Percentiles rank a stretch among this genome's conserved stretches.
phyloP scores from a whole-genome alignment of 2,329 filamentous ascomycete genomes.

The Fonsecaea monophora region DNA sequence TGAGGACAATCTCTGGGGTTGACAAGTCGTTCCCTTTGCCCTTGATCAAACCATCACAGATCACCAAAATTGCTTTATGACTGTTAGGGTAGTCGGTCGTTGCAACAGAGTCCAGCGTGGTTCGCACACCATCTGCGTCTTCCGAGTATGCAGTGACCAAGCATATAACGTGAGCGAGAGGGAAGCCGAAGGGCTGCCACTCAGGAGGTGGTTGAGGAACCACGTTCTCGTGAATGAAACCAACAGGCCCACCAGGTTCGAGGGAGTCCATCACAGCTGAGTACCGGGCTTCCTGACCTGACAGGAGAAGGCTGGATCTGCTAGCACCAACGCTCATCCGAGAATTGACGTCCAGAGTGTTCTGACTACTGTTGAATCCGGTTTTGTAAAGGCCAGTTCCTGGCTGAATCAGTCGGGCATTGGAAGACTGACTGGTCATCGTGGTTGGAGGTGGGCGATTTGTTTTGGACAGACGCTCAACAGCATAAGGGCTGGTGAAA shows the following conservation, averaged over 20 bases:
- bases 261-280: slow-evolving; percentile 61
- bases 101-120: slow-evolving; percentile 92
- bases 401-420: slow-evolving; percentile 70
- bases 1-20: slow-evolving; percentile 86
- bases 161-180: slow-evolving; percentile 90
- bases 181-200: slow-evolving; percentile 97
- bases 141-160: slow-evolving; percentile 97
- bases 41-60: slow-evolving; percentile 98
- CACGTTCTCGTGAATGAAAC: slow-evolving; percentile 95
- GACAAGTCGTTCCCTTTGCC: slow-evolving; percentile 85
- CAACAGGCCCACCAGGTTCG: slow-evolving; percentile 80
- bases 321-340: slow-evolving; percentile 51
- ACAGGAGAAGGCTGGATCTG: slow-evolving; percentile 67
- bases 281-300: slow-evolving; percentile 59
- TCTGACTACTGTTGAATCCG: slow-evolving; percentile 62
- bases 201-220: slow-evolving; percentile 95
- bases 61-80: slow-evolving; percentile 94
- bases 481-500: slow-evolving; percentile 88
- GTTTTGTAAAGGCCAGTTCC: slow-evolving; percentile 71
- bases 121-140: slow-evolving; percentile 88
- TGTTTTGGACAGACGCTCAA: slow-evolving; percentile 66
- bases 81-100: slow-evolving; percentile 99
- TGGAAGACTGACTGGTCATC: slow-evolving; percentile 88
- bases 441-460: slow-evolving; percentile 74
- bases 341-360: slow-evolving; percentile 58